phyloP scores from a whole-genome alignment of 352 stramenopile genomes.

The Albugo laibachii region DNA sequence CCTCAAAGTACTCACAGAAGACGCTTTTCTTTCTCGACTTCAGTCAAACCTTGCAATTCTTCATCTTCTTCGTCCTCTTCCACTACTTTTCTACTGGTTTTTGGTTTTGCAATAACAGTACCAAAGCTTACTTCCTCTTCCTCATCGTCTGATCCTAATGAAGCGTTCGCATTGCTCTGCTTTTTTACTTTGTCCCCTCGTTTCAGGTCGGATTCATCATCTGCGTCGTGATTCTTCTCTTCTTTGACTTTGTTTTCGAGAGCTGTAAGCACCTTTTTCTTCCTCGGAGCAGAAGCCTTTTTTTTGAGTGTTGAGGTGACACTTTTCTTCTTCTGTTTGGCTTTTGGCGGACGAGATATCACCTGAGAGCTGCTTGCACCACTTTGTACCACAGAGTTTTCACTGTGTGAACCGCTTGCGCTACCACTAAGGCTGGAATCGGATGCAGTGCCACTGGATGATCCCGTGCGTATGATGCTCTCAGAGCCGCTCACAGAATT shows the following conservation, averaged over 20 bases:
- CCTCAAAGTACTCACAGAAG: slow-evolving; percentile 22
- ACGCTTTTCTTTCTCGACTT: slow-evolving; percentile 76
- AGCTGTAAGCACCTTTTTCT: not conserved
- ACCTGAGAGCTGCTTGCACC: not conserved
- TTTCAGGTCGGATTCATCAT: too few species aligned
- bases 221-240: not conserved
- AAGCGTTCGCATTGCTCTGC: too few species aligned
- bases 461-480: not conserved
- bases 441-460: not conserved
- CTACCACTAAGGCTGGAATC: not conserved
- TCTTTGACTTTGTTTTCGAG: not conserved
- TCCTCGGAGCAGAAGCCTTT: not conserved
- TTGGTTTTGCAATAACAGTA: too few species aligned
- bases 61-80: slow-evolving; percentile 3
- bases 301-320: not conserved
- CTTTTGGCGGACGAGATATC: not conserved
- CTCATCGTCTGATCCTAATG: too few species aligned
- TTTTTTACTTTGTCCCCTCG: too few species aligned
- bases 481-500: too few species aligned
- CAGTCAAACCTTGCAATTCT: slow-evolving; percentile 34
- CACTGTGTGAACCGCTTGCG: not conserved
- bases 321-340: not conserved
- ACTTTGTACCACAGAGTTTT: not conserved
- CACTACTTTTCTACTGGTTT: not conserved
- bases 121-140: too few species aligned